Evolutionary conservation across 768 basidiomycete species (phyloP), one percentile per base, ranked within the genome.

Genomic region (Tremella mesenterica): DNA sequence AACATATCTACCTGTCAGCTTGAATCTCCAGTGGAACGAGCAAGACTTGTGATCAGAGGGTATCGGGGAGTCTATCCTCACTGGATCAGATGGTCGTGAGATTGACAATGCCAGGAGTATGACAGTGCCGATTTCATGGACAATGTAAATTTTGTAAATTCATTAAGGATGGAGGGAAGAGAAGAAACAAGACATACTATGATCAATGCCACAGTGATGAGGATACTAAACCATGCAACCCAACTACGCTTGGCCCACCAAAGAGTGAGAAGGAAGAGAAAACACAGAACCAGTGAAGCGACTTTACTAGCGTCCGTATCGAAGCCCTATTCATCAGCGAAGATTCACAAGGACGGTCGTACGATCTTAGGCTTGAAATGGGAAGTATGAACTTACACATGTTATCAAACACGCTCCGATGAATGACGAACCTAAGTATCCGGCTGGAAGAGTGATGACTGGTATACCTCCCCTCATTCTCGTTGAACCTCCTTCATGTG

Each of bases 391-490:
- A 62, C 67, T 59, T 34, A 70, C 71, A 45, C 65, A 69, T 16
- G 70, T 60, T 33, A 74, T 61, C 12, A 72, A 44, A 29, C 43
- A 52, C 0, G 70, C 72, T 12, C 73, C 73, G 25, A 71, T 73
- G 30, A 72, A 53, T 13, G 65, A 65, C 23, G 69, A 71, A 2
- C 73, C 73, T 2, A 74, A 63, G 38, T 74, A 74, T 21, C 73
- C 73, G 9, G 73, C 70, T 2, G 67, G 69, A 6, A 73, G 50
- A 16, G 72, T 73, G 49, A 70, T 67, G 12, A 67, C 67, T 1
- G 73, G 73, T 4, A 73, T 65, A n/a, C 73, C 73, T 2, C 73
- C 73, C 54, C 73, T 36, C 73, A 74, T 74, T 6, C 70, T 44
- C 10, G 73, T 74, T 2, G 70, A 61, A 1, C 73, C 73, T 1